Evolutionary conservation across 495 filamentous ascomycete species (phyloP).

Genomic region (Pyrenopolyporus hunteri): DNA sequence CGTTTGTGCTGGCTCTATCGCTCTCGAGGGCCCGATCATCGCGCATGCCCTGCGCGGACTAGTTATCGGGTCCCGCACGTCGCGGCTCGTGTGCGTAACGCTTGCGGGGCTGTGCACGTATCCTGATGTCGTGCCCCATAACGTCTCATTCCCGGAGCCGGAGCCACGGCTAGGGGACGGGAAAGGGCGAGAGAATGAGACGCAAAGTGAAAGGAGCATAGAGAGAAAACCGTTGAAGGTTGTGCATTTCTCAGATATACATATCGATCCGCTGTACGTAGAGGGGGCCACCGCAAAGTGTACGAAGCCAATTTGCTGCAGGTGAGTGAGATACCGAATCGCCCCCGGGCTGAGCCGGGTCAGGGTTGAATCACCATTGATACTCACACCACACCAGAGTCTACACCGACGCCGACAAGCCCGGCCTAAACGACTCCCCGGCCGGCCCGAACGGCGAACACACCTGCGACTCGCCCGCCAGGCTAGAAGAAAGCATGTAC

Average conservation of each 20-base stretch:
- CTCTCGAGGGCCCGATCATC: conserved; percentile 56
- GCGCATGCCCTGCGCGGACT: conserved; percentile 55
- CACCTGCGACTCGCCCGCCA: conserved; percentile 57
- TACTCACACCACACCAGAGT: conserved; percentile 31
- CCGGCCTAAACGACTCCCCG: conserved; percentile 51
- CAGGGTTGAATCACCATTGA: too few relatives aligned
- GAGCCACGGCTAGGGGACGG: neutral
- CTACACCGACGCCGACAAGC: conserved; percentile 51
- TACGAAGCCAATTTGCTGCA: conserved; percentile 63
- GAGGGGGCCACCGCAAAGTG: conserved; percentile 58
- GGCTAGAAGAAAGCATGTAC: conserved; percentile 60
- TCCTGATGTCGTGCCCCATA: conserved; percentile 50
- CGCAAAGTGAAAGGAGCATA: neutral
- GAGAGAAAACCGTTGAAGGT: conserved; percentile 52
- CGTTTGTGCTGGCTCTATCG: conserved; percentile 56
- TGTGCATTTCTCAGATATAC: conserved; percentile 63
- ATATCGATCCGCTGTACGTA: conserved; percentile 60
- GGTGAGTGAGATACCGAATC: too few relatives aligned
- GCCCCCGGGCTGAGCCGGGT: neutral
- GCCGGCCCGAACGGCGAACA: conserved; percentile 55
- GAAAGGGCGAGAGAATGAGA: neutral
- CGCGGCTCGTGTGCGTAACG: conserved; percentile 55
- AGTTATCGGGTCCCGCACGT: conserved; percentile 53
- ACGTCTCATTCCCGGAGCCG: conserved; percentile 53
- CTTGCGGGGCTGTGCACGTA: conserved; percentile 58